Percentiles rank a stretch among this genome's conserved stretches.
These are phyloP conservation scores for Naganishia sp. DNA, from an alignment of 1,284 basidiomycete species.

Conservation along the genomic window DNA sequence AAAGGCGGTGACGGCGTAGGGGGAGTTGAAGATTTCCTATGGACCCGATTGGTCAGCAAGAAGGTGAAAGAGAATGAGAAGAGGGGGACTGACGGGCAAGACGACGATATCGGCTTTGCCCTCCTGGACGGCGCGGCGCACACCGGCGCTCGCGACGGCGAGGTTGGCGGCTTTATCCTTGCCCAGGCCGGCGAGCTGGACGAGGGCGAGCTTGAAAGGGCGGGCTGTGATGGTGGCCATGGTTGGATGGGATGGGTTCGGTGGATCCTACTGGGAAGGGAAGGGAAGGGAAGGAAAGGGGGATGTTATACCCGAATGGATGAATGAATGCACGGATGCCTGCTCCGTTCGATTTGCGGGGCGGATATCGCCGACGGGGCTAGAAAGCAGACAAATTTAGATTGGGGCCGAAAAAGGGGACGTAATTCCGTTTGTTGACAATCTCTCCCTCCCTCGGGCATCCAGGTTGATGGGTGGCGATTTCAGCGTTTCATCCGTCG, in stretches of 20 bases:
- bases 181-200: constrained; percentile 75
- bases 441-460: not conserved
- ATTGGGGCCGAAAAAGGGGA: not conserved
- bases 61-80: not conserved
- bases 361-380: constrained; percentile 2
- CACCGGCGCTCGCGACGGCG: constrained; percentile 74
- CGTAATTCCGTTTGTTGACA: constrained; percentile 1
- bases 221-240: constrained; percentile 50
- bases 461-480: constrained; percentile 11
- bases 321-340: no score
- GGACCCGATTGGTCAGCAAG: not conserved
- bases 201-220: constrained; percentile 78
- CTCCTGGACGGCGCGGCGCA: constrained; percentile 65
- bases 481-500: not conserved
- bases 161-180: constrained; percentile 73
- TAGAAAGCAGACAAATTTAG: no score
- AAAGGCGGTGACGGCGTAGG: constrained; percentile 85
- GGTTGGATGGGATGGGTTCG: not conserved
- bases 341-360: not conserved
- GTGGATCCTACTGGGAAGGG: no score
- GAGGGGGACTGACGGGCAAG: constrained; percentile 66
- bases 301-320: no score
- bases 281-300: not conserved
- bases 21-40: constrained; percentile 97
- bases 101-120: constrained; percentile 79